Evolutionary conservation across 306 rosid species (phyloP).

Genomic region (Begonia peltatifolia): DNA sequence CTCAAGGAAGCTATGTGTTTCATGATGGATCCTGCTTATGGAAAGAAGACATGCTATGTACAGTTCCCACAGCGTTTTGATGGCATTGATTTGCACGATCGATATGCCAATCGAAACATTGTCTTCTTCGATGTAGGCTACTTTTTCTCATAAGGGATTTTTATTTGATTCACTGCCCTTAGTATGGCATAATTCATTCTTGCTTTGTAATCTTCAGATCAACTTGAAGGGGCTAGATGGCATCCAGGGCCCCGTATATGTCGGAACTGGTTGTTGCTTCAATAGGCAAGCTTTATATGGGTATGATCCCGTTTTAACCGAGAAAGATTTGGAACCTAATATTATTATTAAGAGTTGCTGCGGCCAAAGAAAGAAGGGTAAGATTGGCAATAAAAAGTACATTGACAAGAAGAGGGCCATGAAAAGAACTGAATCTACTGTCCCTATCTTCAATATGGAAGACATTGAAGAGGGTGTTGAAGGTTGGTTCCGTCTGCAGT

Average conservation of each 20-base stretch:
- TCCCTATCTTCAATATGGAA: conserved; percentile 88
- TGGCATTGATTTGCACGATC: conserved; percentile 95
- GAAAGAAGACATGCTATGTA: conserved; percentile 93
- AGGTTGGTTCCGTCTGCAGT: conserved; percentile 76
- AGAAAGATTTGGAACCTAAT: conserved; percentile 89
- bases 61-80: conserved; percentile 99
- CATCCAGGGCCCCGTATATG: conserved; percentile 97
- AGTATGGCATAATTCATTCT: background rate
- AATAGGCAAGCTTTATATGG: conserved; percentile 98
- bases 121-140: conserved; percentile 92
- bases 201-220: conserved; percentile 36
- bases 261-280: conserved; percentile 99
- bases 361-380: conserved; percentile 85
- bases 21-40: conserved; percentile 94
- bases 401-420: conserved; percentile 68
- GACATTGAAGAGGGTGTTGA: conserved; percentile 97
- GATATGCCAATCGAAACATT: conserved; percentile 98
- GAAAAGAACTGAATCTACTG: conserved; percentile 81
- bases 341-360: conserved; percentile 90
- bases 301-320: conserved; percentile 81
- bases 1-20: conserved; percentile 99
- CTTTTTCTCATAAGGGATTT: conserved; percentile 4
- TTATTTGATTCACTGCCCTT: conserved; percentile 3
- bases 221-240: conserved; percentile 97
- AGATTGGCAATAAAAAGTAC: conserved; percentile 51